phyloP scores from a whole-genome alignment of 371 early-diverging fungal species.

The Saksenaea oblongispora region DNA sequence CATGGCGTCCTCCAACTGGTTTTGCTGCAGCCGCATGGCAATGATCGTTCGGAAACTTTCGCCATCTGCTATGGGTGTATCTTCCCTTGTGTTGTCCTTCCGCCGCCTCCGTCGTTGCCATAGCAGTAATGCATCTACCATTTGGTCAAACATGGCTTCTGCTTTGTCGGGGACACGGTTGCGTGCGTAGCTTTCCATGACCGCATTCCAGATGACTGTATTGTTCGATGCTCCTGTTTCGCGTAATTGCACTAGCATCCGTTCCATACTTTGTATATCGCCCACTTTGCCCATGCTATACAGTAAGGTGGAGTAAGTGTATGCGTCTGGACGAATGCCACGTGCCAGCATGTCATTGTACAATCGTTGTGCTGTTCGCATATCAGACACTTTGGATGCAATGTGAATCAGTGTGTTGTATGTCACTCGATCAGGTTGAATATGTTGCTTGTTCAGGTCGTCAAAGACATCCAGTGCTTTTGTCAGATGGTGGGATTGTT shows the following conservation, averaged over 20 bases:
- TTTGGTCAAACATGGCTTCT: slow-evolving; percentile 27
- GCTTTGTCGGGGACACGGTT: slow-evolving; percentile 28
- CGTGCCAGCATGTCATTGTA: slow-evolving; percentile 50
- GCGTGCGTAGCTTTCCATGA: slow-evolving; percentile 33
- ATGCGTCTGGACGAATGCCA: slow-evolving; percentile 32
- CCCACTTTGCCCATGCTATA: slow-evolving; percentile 36
- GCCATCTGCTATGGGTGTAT: slow-evolving; percentile 32
- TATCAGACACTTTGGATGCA: slow-evolving; percentile 40
- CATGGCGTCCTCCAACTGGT: slow-evolving; percentile 23
- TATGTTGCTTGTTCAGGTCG: slow-evolving; percentile 26
- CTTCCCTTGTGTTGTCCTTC: background rate
- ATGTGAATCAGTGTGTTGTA: slow-evolving; percentile 47
- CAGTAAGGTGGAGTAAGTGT: slow-evolving; percentile 44
- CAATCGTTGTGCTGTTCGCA: slow-evolving; percentile 44
- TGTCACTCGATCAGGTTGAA: slow-evolving; percentile 27
- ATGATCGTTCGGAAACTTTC: slow-evolving; percentile 42
- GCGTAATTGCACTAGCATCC: slow-evolving; percentile 26
- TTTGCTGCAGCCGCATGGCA: slow-evolving; percentile 23
- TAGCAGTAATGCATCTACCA: slow-evolving; percentile 14
- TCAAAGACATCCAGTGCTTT: slow-evolving; percentile 42
- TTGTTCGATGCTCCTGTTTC: slow-evolving; percentile 14
- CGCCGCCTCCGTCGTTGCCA: background rate
- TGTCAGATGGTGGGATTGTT: slow-evolving; percentile 33
- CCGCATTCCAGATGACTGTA: slow-evolving; percentile 40
- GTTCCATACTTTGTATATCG: slow-evolving; percentile 37